Evolutionary conservation across 495 filamentous ascomycete species (phyloP).

Genomic region (Aspergillus mulundensis): DNA sequence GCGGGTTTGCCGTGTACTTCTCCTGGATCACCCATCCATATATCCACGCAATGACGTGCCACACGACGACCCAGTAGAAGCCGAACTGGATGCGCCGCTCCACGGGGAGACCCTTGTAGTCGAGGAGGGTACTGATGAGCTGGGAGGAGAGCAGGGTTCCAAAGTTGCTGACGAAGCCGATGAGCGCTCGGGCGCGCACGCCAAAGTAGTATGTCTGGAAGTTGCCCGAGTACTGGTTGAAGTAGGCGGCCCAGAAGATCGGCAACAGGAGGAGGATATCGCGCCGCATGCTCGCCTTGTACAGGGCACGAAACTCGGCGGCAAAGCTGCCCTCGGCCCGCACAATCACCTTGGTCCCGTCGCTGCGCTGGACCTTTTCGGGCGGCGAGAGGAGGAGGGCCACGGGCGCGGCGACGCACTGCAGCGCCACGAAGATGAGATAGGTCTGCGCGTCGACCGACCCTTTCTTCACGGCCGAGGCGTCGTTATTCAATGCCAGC

Average conservation of each 20-base stretch:
- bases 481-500: constrained; percentile 48
- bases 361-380: constrained; percentile 48
- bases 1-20: constrained; percentile 40
- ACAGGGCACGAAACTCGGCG: not conserved
- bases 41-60: constrained; percentile 42
- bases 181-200: constrained; percentile 35
- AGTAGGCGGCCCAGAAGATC: constrained; percentile 39
- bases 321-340: not conserved
- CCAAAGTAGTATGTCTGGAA: constrained; percentile 39
- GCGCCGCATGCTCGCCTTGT: not conserved
- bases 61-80: constrained; percentile 39
- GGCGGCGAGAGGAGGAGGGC: constrained; percentile 48
- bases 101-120: constrained; percentile 33
- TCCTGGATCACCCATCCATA: constrained; percentile 50
- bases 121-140: constrained; percentile 39
- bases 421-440: constrained; percentile 48
- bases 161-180: constrained; percentile 35
- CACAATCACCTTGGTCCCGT: constrained; percentile 29
- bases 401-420: constrained; percentile 46
- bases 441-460: constrained; percentile 51
- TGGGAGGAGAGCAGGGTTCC: constrained; percentile 31
- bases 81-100: constrained; percentile 40
- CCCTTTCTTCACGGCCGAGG: constrained; percentile 38
- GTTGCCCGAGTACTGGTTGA: constrained; percentile 36
- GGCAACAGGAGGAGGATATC: constrained; percentile 28